Percentiles rank a stretch among this genome's conserved stretches.
These are phyloP conservation scores for Pseudoneurospora amorphoporcata DNA, from an alignment of 495 filamentous ascomycete genomes.

Conservation along the genomic window DNA sequence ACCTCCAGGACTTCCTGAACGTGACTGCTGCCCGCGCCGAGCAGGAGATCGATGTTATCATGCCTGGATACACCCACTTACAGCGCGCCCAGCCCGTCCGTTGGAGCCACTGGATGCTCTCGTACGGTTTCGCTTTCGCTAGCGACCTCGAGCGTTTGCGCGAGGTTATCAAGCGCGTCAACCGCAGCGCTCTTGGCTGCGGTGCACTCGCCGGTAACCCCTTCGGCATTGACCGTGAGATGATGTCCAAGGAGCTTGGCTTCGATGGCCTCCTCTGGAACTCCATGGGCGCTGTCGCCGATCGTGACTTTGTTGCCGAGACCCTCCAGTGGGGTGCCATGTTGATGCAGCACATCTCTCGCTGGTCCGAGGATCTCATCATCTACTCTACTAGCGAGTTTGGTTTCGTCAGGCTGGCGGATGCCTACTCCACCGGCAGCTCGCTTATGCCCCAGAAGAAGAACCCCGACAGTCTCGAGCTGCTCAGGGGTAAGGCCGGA, in stretches of 20 bases:
- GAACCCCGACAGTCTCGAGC: slow-evolving; percentile 72
- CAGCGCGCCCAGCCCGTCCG: slow-evolving; percentile 86
- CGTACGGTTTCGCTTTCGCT: slow-evolving; percentile 65
- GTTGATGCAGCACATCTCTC: slow-evolving; percentile 77
- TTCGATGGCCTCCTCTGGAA: slow-evolving; percentile 78
- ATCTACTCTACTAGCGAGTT: slow-evolving; percentile 79
- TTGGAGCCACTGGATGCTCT: slow-evolving; percentile 82
- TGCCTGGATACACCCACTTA: slow-evolving; percentile 80
- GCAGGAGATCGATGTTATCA: slow-evolving; percentile 51
- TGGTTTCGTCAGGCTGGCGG: slow-evolving; percentile 70
- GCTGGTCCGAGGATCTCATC: slow-evolving; percentile 85
- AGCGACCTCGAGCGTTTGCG: slow-evolving; percentile 71
- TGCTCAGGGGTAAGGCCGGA: slow-evolving; percentile 79
- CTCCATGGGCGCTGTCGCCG: slow-evolving; percentile 70
- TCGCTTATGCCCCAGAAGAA: slow-evolving; percentile 88
- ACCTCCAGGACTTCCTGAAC: slow-evolving; percentile 59
- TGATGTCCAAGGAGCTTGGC: slow-evolving; percentile 80
- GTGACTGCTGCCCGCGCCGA: slow-evolving; percentile 67
- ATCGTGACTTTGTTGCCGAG: slow-evolving; percentile 87
- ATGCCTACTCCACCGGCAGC: slow-evolving; percentile 77
- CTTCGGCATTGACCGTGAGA: slow-evolving; percentile 80
- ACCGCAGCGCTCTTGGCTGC: slow-evolving; percentile 68
- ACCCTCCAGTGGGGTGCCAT: slow-evolving; percentile 80
- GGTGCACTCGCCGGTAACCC: slow-evolving; percentile 89
- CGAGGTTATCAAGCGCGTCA: slow-evolving; percentile 64